Evolutionary conservation across 257 asterid genomes (phyloP).

Genomic region (Lantana camara): DNA sequence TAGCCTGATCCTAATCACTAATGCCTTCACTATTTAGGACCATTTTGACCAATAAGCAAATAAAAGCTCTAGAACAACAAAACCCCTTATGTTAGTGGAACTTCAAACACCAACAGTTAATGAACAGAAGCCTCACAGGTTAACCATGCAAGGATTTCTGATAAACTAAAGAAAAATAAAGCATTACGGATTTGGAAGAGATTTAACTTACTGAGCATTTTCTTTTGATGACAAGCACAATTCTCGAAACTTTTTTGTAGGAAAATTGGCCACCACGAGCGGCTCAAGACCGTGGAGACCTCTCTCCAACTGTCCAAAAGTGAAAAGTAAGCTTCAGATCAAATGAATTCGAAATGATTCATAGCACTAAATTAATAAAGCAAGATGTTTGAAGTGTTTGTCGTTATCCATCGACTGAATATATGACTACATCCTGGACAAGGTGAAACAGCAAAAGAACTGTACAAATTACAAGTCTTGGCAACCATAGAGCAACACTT

Average conservation of each 20-base stretch:
- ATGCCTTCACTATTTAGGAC: too few species aligned
- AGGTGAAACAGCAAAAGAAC: constrained; percentile 10
- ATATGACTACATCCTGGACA: background rate
- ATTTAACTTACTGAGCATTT: constrained; percentile 68
- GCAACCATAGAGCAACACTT: constrained; percentile 19
- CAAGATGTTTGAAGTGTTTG: constrained; percentile 5
- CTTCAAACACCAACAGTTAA: too few species aligned
- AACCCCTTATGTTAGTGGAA: too few species aligned
- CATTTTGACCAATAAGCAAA: too few species aligned
- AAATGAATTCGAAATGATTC: constrained; percentile 20
- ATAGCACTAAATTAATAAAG: background rate
- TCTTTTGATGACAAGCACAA: constrained; percentile 57
- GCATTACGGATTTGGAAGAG: background rate
- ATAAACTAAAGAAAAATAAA: background rate
- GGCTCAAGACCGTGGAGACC: constrained; percentile 85
- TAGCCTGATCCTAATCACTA: too few species aligned
- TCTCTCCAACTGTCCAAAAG: constrained; percentile 63
- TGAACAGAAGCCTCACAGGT: too few species aligned
- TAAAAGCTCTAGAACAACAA: too few species aligned
- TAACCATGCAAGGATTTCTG: too few species aligned
- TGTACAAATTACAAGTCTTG: background rate
- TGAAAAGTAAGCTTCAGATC: constrained; percentile 23
- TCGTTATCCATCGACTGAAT: background rate
- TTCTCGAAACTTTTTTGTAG: constrained; percentile 61
- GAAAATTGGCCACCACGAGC: constrained; percentile 68